Base-by-base conservation (phyloP, 129 eudicot genomes). In the Ambrosia trifida region DNA sequence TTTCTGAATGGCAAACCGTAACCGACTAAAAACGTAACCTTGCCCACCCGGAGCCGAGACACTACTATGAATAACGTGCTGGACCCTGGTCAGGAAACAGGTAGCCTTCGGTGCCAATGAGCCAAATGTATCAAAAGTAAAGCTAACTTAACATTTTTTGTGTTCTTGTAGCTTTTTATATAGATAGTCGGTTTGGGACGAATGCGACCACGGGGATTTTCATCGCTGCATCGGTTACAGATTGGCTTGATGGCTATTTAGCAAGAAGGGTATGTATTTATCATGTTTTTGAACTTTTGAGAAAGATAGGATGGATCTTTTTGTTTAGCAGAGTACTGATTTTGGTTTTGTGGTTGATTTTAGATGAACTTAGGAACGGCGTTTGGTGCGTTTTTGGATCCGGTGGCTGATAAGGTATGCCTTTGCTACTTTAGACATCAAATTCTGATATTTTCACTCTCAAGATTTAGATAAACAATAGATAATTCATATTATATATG, bases 201-300 rank as follows among this genome's bases (percentile, higher is more conserved):
- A 76, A 86, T 30, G 88, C 83, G 64, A 89, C 98, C 8, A 85
- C 96, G 0, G 79, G 88, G 50, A 93, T 93, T 61, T 93, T 93
- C 64, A 66, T 93, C 68, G 90, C 85, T 40, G 98, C 98, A 43
- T 89, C 98, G 63, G 83, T 90, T 69, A 93, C 98, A 14, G 98
- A 93, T 79, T 93, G 98, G 96, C 92, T 93, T 73, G 98, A 93
- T 82, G 98, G 98, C 16, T 89, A 89, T 79, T 85, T 93, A 80
- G 98, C 98, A 43, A 75, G 98, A 73, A 85, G 86, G 90, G 98
- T 93, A 80, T n/a, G 67, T 40, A 43, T 41, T 64, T 64, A 28
- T 8, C 68, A 18, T 54, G 53, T 54, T 57, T 51, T 41, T 52
- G 33, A 75, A 68, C 56, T 59, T 57, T 14, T 6, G 18, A 30